phyloP scores from a whole-genome alignment of 2,329 filamentous ascomycete genomes.

The Neopestalotiopsis rosae region DNA sequence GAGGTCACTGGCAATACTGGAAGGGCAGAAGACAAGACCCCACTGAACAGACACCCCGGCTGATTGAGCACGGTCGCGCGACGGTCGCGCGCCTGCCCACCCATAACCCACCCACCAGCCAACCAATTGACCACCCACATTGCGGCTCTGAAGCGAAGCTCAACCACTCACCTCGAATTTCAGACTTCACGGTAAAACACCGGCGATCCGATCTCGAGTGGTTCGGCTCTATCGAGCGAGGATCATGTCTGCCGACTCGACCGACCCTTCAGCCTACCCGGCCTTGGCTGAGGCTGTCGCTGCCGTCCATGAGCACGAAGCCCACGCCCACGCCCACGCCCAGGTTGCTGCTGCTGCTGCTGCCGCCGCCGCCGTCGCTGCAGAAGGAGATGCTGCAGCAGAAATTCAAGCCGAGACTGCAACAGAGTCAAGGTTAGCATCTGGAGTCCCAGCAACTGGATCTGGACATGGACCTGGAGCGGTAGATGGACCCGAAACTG shows the following conservation, averaged over 20 bases:
- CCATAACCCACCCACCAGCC: too few species aligned
- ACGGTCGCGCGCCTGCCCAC: too few species aligned
- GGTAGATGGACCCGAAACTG: neutral
- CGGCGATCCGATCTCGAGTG: slow-evolving; percentile 11
- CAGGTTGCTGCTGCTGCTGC: slow-evolving; percentile 8
- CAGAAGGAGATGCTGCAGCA: neutral
- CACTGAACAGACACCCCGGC: too few species aligned
- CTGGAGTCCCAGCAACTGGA: neutral
- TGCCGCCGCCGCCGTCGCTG: neutral
- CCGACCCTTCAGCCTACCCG: slow-evolving; percentile 14
- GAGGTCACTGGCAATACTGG: too few species aligned
- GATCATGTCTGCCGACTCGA: slow-evolving; percentile 12
- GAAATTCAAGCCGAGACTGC: neutral
- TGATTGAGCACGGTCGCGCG: too few species aligned
- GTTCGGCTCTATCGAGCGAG: neutral
- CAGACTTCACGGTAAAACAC: slow-evolving; percentile 12
- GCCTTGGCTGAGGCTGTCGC: slow-evolving; percentile 16
- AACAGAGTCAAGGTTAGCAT: neutral
- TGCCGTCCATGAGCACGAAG: neutral
- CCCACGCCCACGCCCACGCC: neutral
- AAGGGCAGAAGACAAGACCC: too few species aligned
- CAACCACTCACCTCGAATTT: neutral
- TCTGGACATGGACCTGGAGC: neutral
- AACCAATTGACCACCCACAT: too few species aligned
- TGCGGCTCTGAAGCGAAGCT: neutral